A percentile compares a stretch with the other conserved stretches of the same genome.
phyloP scores from a whole-genome alignment of 805 yeast genomes.

The Wickerhamia fluorescens region DNA sequence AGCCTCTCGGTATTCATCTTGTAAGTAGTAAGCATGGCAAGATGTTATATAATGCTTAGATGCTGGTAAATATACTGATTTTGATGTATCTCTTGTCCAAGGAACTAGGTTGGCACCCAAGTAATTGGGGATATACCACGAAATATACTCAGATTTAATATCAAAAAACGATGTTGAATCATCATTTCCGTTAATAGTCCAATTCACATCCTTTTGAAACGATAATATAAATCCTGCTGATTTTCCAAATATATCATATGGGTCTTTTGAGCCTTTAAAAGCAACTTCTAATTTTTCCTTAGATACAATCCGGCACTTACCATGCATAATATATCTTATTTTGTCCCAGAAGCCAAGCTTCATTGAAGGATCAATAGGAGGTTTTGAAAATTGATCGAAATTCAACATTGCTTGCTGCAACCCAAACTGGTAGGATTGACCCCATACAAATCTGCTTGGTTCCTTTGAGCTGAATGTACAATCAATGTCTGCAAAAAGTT shows the following conservation, averaged over 20 bases:
- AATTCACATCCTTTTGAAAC: slow-evolving; percentile 55
- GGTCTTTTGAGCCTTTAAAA: slow-evolving; percentile 72
- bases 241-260: slow-evolving; percentile 60
- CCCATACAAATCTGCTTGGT: slow-evolving; percentile 75
- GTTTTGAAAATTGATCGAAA: slow-evolving; percentile 80
- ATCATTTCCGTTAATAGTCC: slow-evolving; percentile 58
- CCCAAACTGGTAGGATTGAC: slow-evolving; percentile 77
- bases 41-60: slow-evolving; percentile 37
- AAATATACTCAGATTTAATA: slow-evolving; percentile 53
- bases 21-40: slow-evolving; percentile 43
- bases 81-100: slow-evolving; percentile 49
- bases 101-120: slow-evolving; percentile 41
- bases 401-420: slow-evolving; percentile 72
- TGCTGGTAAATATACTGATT: slow-evolving; percentile 41
- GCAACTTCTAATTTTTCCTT: slow-evolving; percentile 48
- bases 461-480: slow-evolving; percentile 46
- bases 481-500: slow-evolving; percentile 56
- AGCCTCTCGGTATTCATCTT: slow-evolving; percentile 10
- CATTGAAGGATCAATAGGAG: slow-evolving; percentile 80
- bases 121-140: slow-evolving; percentile 74
- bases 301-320: slow-evolving; percentile 46
- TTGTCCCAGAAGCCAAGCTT: slow-evolving; percentile 94
- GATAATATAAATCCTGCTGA: slow-evolving; percentile 74
- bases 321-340: slow-evolving; percentile 68
- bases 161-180: slow-evolving; percentile 63